Conservation (phyloP, 768 basidiomycete genomes). For the Amanita pallidorosea region DNA sequence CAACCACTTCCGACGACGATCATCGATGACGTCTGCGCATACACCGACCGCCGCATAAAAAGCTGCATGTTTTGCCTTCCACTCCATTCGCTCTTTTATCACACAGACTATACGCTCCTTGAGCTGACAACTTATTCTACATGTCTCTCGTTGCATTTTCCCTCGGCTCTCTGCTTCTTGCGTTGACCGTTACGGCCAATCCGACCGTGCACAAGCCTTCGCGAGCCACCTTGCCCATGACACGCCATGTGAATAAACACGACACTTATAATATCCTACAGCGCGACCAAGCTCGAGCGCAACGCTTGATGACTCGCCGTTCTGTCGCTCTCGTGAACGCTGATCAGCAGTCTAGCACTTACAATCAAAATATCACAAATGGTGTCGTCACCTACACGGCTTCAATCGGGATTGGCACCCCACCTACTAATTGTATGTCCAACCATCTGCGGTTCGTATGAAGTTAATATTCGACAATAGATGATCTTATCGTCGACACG, state of each 20-base stretch:
- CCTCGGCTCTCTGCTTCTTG: constrained; percentile 25
- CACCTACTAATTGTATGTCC: background rate
- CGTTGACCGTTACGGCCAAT: constrained; percentile 33
- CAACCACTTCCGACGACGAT: background rate
- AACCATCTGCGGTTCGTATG: background rate
- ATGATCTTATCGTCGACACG: constrained; percentile 2
- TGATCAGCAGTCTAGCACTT: background rate
- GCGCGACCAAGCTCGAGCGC: constrained; percentile 1
- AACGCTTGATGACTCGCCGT: constrained; percentile 1
- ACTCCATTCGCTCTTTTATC: background rate
- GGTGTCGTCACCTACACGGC: background rate
- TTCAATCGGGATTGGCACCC: background rate
- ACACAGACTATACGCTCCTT: background rate
- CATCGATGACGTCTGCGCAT: background rate
- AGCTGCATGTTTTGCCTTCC: constrained; percentile 32
- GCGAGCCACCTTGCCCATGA: constrained; percentile 24
- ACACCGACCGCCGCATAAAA: constrained; percentile 20
- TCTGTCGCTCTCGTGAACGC: background rate
- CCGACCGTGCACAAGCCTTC: constrained; percentile 30
- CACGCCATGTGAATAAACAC: background rate
- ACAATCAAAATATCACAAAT: background rate
- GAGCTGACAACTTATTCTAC: background rate
- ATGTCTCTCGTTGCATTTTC: constrained; percentile 45
- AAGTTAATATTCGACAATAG: background rate
- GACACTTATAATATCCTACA: background rate